Base-by-base conservation (phyloP, 1,284 basidiomycete species). In the Pulchroboletus neoregius region DNA sequence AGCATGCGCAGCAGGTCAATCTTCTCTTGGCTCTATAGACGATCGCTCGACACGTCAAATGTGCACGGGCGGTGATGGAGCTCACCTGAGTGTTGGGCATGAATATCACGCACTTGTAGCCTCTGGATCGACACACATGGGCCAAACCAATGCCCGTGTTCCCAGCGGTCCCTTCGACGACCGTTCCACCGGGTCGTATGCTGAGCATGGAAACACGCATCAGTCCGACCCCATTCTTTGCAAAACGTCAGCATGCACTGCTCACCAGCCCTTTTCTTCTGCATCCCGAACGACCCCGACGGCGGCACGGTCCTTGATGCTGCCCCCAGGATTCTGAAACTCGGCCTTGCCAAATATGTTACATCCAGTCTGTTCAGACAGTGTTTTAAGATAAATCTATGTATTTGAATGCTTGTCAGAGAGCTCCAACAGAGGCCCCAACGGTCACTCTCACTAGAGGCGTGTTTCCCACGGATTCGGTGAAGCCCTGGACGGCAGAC, bases 21-120 rank as follows among this genome's bases (percentile, higher is more conserved):
- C 74, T 99, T 99, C 64, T 99, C 95, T 71, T 95, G 93, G 65
- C 86, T 91, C 84, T 94, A 65, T 3, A 48, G 30, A 44, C 12
- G 26, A 28, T 3, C 18, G 7, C 20, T 24, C 13, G 27, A 15
- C 12, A 26, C 16, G 39, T 41, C 22, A 12, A 13, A 18, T 41
- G n/a, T 37, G 23, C 13, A 24, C 2, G 4, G 5, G 3, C 4
- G 5, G 28, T 24, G 35, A 24, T 8, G 32, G 34, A 24, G 54
- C 70, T 22, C 51, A 86, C 89, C 78, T 96, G 94, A 2, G 87
- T 92, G 69, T 97, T 80, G 40, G 95, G 95, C 95, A 99, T 98
- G 79, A 93, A 99, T 64, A 99, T 99, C n/a, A 99, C 94, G 64
- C 95, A 98, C 67, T 86, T 89, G 76, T 99, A 99, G 3, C 96